These are phyloP conservation scores for Clarkia xantiana DNA, from an alignment of 345 rosid species.

Conservation along the genomic window DNA sequence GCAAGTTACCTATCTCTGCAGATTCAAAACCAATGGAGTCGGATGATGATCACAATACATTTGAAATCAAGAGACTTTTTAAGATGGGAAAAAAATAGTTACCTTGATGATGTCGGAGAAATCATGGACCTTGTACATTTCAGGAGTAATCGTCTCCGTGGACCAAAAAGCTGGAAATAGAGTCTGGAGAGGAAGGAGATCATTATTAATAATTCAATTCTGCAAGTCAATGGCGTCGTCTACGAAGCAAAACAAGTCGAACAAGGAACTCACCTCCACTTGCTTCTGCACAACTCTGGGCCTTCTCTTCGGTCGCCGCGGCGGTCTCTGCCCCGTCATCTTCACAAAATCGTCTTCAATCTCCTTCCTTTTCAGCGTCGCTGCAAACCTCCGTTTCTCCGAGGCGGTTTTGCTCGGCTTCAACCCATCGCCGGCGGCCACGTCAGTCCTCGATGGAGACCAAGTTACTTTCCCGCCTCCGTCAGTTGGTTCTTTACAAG, in stretches of 20 bases:
- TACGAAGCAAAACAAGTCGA: neutral
- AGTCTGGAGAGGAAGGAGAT: slow-evolving; percentile 22
- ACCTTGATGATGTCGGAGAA: slow-evolving; percentile 38
- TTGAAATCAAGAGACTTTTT: neutral
- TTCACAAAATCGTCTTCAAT: slow-evolving; percentile 45
- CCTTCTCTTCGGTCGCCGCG: slow-evolving; percentile 59
- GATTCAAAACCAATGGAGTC: neutral
- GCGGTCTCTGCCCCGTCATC: slow-evolving; percentile 36
- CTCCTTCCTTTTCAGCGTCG: slow-evolving; percentile 44
- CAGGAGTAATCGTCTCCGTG: slow-evolving; percentile 35
- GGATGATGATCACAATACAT: too few relatives aligned
- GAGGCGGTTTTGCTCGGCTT: slow-evolving; percentile 10
- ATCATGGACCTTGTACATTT: slow-evolving; percentile 54
- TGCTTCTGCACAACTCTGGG: slow-evolving; percentile 42
- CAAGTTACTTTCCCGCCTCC: slow-evolving; percentile 11
- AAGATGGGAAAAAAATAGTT: neutral
- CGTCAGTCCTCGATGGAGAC: slow-evolving; percentile 8
- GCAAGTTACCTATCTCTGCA: slow-evolving; percentile 4
- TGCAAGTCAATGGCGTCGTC: too few relatives aligned
- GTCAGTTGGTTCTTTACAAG: slow-evolving; percentile 27
- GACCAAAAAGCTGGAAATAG: slow-evolving; percentile 62
- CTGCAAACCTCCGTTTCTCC: slow-evolving; percentile 32
- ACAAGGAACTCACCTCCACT: slow-evolving; percentile 34
- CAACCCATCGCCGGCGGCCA: slow-evolving; percentile 1
- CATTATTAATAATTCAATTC: neutral